A percentile compares a stretch with the other conserved stretches of the same genome.
These are phyloP conservation scores for Colletotrichum viniferum DNA, from an alignment of 2,329 filamentous ascomycete genomes.

Conservation along the genomic window DNA sequence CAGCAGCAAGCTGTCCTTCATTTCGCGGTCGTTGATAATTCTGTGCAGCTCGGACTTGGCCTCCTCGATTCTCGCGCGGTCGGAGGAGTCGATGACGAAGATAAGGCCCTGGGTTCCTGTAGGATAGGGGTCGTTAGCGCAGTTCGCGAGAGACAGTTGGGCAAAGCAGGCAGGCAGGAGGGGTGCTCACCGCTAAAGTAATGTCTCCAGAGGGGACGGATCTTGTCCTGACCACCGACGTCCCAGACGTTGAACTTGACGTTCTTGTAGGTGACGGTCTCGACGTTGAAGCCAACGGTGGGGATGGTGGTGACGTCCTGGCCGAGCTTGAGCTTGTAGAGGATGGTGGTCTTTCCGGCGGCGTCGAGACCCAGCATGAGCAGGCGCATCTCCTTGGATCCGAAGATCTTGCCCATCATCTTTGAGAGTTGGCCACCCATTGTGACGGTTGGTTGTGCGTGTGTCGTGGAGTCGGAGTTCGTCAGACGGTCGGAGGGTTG, in stretches of 20 bases:
- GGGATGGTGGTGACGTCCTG: constrained; percentile 98
- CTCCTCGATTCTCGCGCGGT: constrained; percentile 89
- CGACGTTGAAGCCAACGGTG: constrained; percentile 98
- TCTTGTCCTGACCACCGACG: constrained; percentile 99
- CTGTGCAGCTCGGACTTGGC: constrained; percentile 92
- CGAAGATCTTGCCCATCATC: constrained; percentile 98
- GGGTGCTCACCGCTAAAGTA: constrained; percentile 78
- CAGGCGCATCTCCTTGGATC: constrained; percentile 98
- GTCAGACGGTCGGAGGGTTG: not conserved
- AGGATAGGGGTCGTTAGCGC: not conserved
- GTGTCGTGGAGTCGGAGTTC: not conserved
- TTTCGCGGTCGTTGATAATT: constrained; percentile 97
- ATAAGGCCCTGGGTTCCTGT: constrained; percentile 94
- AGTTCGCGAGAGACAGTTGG: not conserved
- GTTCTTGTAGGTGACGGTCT: constrained; percentile 98
- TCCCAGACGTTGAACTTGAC: constrained; percentile 99
- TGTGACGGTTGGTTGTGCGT: constrained; percentile 37
- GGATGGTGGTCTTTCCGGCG: constrained; percentile 97
- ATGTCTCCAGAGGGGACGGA: constrained; percentile 94
- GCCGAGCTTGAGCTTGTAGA: constrained; percentile 98
- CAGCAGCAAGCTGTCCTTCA: constrained; percentile 91
- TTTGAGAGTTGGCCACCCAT: constrained; percentile 97
- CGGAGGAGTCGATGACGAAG: constrained; percentile 97
- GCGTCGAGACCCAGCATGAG: constrained; percentile 98
- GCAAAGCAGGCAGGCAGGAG: not conserved